Base-by-base conservation (phyloP, 768 basidiomycete species). In the Naematelia encephala region DNA sequence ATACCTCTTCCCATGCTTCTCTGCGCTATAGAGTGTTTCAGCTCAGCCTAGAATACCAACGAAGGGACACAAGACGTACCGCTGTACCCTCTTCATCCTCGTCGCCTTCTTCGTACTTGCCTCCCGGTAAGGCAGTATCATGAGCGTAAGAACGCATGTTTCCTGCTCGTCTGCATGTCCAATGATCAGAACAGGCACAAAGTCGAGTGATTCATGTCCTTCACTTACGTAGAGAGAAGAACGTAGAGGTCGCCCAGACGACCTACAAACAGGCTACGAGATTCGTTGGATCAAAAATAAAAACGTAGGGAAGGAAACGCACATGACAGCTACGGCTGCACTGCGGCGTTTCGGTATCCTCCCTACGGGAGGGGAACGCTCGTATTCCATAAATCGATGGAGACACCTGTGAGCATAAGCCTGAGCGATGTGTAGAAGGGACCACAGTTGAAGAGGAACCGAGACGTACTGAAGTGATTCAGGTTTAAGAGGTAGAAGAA, bases 1-100 rank as follows among this genome's bases (percentile, higher is more conserved):
- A 5, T 56, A 90, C 91, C 84, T 94, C 91, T 77, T 94, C 91
- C 59, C 84, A 91, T 0, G 91, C 90, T 79, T 93, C 91, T 44
- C 91, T 82, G 54, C 91, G 79, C 90, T 91, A 26, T 28, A n/a
- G n/a, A n/a, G n/a, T n/a, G 56, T 47, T 28, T 49, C 46, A 42
- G 22, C 66, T 39, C 21, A 10, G 13, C 56, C 23, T 1, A 28
- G 23, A 27, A 48, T 16, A 43, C 19, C 16, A 14, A 21, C 3
- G 16, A 1, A 30, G 22, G 28, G 3, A 80, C 85, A 67, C n/a
- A n/a, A n/a, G n/a, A n/a, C n/a, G n/a, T 73, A 91, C 90, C 19
- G 90, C 91, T 1, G 90, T 86, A 60, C 88, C 87, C 69, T 92
- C 91, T 2, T 86, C 79, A 42, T 82, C 84, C 62, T 67, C 73